Percentiles rank a stretch among this genome's conserved stretches.
These are phyloP conservation scores for Bipolaris oryzae DNA, from an alignment of 2,329 filamentous ascomycete genomes.

Conservation along the genomic window DNA sequence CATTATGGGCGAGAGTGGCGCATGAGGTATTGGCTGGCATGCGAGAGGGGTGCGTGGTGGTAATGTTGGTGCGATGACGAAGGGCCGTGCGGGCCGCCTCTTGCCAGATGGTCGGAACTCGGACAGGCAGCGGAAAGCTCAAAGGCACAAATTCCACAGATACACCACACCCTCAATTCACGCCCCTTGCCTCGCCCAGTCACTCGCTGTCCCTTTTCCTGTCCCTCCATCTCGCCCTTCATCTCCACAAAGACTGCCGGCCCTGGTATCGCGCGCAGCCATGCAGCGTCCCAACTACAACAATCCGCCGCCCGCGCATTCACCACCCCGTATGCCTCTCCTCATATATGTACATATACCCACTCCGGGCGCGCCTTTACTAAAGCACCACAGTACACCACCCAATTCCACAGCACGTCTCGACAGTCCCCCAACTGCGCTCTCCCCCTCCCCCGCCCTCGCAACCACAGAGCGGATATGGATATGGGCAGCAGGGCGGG, in stretches of 20 bases:
- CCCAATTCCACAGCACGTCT: conserved; percentile 97
- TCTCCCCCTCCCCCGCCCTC: conserved; percentile 86
- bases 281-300: conserved; percentile 90
- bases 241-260: not conserved
- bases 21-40: conserved; percentile 7
- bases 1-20: conserved; percentile 60
- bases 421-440: conserved; percentile 93
- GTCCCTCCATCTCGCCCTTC: not conserved
- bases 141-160: conserved; percentile 18
- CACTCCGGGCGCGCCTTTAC: not conserved
- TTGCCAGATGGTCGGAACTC: conserved; percentile 30
- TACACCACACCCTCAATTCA: conserved; percentile 4
- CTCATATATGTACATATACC: not conserved
- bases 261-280: conserved; percentile 36
- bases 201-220: not conserved
- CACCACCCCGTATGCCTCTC: conserved; percentile 71
- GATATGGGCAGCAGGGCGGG: conserved; percentile 70
- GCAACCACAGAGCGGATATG: conserved; percentile 69
- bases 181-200: conserved; percentile 2
- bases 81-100: conserved; percentile 24
- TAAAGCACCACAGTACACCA: conserved; percentile 64
- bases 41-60: conserved; percentile 6
- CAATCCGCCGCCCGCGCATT: conserved; percentile 71
- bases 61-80: conserved; percentile 35
- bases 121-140: conserved; percentile 14